phyloP scores from a whole-genome alignment of 148 eudicot genomes.

The Silene latifolia region DNA sequence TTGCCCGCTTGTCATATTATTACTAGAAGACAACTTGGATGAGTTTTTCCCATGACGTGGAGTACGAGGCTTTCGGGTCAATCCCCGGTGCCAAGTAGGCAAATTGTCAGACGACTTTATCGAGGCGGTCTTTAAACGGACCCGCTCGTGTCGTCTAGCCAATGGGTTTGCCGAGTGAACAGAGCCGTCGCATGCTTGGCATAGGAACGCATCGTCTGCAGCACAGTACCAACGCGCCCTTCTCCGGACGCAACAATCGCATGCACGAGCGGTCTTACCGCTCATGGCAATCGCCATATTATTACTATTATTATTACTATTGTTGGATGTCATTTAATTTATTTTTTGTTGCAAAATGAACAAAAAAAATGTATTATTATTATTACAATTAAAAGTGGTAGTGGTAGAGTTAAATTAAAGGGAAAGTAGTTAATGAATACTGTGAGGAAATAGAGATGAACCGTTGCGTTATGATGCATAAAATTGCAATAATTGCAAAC shows the following conservation, averaged over 20 bases:
- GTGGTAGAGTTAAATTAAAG: no score
- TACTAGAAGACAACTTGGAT: slow-evolving; percentile 14
- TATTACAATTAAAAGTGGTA: no score
- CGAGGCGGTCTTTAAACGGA: slow-evolving; percentile 64
- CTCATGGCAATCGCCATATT: slow-evolving; percentile 56
- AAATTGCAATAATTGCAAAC: slow-evolving; percentile 23
- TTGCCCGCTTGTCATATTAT: background rate
- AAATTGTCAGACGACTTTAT: slow-evolving; percentile 20
- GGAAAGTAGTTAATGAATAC: no score
- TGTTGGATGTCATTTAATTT: slow-evolving; percentile 23
- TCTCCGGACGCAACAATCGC: slow-evolving; percentile 56
- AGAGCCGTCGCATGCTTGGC: slow-evolving; percentile 66
- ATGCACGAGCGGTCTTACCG: slow-evolving; percentile 72
- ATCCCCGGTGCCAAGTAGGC: slow-evolving; percentile 69
- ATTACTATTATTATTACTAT: slow-evolving; percentile 23
- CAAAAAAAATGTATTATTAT: no score
- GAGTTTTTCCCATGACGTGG: slow-evolving; percentile 51
- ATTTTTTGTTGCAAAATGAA: no score
- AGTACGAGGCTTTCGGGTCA: slow-evolving; percentile 58
- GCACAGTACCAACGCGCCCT: slow-evolving; percentile 87
- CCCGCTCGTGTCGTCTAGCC: slow-evolving; percentile 74
- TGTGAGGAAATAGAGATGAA: background rate
- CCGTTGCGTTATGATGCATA: background rate
- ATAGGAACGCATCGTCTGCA: slow-evolving; percentile 78
- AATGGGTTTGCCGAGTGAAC: slow-evolving; percentile 75